Conservation (phyloP, 2,329 filamentous ascomycete species). For the Clonostachys rhizophaga region DNA sequence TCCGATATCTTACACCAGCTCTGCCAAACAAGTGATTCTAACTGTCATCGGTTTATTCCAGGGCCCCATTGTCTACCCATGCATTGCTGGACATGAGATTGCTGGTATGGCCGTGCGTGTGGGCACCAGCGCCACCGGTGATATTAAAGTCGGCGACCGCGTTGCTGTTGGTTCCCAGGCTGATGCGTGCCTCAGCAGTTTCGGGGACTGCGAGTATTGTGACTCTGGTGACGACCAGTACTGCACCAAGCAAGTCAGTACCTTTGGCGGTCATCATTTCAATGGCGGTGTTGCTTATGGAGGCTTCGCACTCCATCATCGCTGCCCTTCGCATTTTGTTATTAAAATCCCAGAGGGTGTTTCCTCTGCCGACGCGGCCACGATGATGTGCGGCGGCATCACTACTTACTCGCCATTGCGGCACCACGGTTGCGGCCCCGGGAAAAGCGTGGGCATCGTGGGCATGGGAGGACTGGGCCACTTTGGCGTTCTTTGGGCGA, state of each 20-base stretch:
- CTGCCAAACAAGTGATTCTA: too few species aligned
- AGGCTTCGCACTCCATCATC: slow-evolving; percentile 23
- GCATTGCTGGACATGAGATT: slow-evolving; percentile 62
- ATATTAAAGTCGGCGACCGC: slow-evolving; percentile 56
- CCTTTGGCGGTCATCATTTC: slow-evolving; percentile 39
- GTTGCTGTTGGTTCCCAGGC: slow-evolving; percentile 60
- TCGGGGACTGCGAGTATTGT: slow-evolving; percentile 32
- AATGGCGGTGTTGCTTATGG: slow-evolving; percentile 25
- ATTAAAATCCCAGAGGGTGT: slow-evolving; percentile 70
- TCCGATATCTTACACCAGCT: too few species aligned
- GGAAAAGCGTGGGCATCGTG: slow-evolving; percentile 69
- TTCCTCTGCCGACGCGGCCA: slow-evolving; percentile 54
- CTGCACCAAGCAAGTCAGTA: slow-evolving; percentile 35
- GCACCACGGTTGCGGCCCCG: slow-evolving; percentile 64
- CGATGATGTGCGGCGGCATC: slow-evolving; percentile 76
- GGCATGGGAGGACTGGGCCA: slow-evolving; percentile 65
- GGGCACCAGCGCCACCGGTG: slow-evolving; percentile 36
- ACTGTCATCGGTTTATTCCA: background rate
- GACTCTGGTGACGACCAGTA: slow-evolving; percentile 30
- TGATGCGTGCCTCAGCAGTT: slow-evolving; percentile 41
- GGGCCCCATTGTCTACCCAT: slow-evolving; percentile 25
- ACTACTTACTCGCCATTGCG: slow-evolving; percentile 72
- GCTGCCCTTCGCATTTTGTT: slow-evolving; percentile 14
- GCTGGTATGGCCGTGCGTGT: slow-evolving; percentile 53
- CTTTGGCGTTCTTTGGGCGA: slow-evolving; percentile 61